Base-by-base conservation (phyloP, 2,329 filamentous ascomycete genomes). In the Graphilbum ipis-grandicollis region DNA sequence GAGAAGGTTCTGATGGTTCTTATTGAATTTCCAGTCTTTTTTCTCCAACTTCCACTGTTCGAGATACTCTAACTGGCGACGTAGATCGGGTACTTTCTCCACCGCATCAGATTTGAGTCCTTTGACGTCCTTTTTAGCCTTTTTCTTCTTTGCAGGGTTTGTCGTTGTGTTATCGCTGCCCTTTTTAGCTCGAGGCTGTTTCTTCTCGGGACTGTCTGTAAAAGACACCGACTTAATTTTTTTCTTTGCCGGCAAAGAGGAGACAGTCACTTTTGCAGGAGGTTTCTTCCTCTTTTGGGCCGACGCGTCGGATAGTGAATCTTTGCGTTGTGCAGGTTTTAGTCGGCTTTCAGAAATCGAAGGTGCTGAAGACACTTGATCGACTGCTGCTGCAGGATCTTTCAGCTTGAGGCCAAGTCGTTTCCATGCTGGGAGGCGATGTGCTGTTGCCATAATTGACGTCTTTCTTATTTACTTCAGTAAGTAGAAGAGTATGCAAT, bases 21-120 rank as follows among this genome's bases (percentile, higher is more conserved):
- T 94, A 62, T 92, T 93, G 63, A 94, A 96, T 56, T 93, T 94
- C 88, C 88, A 96, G 47, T 64, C 65, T 9, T 67, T 62, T 40
- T 75, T 75, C 42, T 75, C 68, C 38, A 67, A 68, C 56, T 81
- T 66, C 66, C 85, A 93, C 51, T 77, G 73, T 33, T 66, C 66
- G 32, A 94, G 68, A 53, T 94, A 94, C 37, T 71, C 65, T 14
- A 92, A 64, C 40, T 84, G 77, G 13, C 76, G 68, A 33, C 71
- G 65, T 38, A 75, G 53, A 56, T 54, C 55, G 52, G 44, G 51
- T 35, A 48, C 42, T 40, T 73, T 52, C 57, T 54, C 55, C 52
- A 42, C 48, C 9, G 19, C 19, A 15, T 19, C 19, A 28, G 53
- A 50, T 41, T 57, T 56, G 28, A n/a, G n/a, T n/a, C n/a, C n/a